A percentile compares a stretch with the other conserved stretches of the same genome.
Conservation (phyloP, 352 stramenopile species). For the Peronospora destructor region DNA sequence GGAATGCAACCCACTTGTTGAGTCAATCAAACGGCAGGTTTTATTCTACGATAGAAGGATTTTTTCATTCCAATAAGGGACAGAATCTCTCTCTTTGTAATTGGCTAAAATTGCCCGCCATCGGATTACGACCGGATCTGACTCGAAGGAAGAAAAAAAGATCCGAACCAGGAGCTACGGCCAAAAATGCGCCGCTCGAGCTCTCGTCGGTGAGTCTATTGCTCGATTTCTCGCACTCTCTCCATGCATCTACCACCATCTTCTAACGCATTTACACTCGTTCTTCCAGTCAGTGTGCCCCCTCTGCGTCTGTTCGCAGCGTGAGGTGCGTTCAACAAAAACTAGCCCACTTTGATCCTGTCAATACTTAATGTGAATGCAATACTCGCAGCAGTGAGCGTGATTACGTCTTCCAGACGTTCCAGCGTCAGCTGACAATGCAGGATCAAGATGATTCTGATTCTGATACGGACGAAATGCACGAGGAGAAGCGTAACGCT, state of each 20-base stretch:
- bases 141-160: slow-evolving; percentile 19
- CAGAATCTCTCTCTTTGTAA: background rate
- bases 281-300: background rate
- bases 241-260: too few relatives aligned
- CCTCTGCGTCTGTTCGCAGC: slow-evolving; percentile 5
- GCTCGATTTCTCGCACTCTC: too few relatives aligned
- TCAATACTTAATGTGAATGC: background rate
- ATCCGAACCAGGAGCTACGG: slow-evolving; percentile 17
- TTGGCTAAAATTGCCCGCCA: slow-evolving; percentile 1
- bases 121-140: slow-evolving; percentile 15
- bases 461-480: slow-evolving; percentile 1
- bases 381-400: slow-evolving; percentile 4
- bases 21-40: too few relatives aligned
- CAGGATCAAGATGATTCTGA: background rate
- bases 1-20: too few relatives aligned
- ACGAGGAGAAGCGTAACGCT: slow-evolving; percentile 18
- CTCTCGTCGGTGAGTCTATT: slow-evolving; percentile 13
- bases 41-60: too few relatives aligned
- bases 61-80: too few relatives aligned
- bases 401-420: slow-evolving; percentile 5
- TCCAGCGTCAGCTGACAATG: background rate
- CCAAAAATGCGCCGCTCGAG: slow-evolving; percentile 15
- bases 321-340: slow-evolving; percentile 10
- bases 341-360: background rate
- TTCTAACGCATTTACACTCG: background rate